A percentile compares a stretch with the other conserved stretches of the same genome.
These are phyloP conservation scores for Capsicum chinense DNA, from an alignment of 257 asterid species.

Conservation along the genomic window DNA sequence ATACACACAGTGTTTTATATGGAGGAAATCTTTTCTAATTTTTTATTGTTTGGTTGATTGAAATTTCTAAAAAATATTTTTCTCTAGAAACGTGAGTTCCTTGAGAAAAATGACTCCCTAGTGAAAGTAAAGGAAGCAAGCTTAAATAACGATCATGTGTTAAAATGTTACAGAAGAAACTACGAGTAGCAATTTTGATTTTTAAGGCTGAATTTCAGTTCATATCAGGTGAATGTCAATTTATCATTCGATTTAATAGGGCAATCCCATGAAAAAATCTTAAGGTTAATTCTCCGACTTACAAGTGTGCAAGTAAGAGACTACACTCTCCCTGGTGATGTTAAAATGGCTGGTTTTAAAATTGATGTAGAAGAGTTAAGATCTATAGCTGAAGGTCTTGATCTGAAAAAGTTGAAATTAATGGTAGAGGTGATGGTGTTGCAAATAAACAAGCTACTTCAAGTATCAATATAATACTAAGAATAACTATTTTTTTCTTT, in stretches of 20 bases:
- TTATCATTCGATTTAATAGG: neutral
- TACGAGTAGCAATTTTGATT: conserved; percentile 78
- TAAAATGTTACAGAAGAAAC: conserved; percentile 59
- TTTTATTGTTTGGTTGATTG: too few relatives aligned
- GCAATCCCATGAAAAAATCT: neutral
- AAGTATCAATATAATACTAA: conserved; percentile 25
- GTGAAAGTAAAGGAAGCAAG: too few relatives aligned
- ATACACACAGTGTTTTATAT: too few relatives aligned
- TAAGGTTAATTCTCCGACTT: conserved; percentile 25
- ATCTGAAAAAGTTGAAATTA: conserved; percentile 62
- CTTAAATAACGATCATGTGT: too few relatives aligned
- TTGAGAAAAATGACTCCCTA: too few relatives aligned
- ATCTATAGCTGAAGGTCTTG: conserved; percentile 75
- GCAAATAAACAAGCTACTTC: conserved; percentile 63
- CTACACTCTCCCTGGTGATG: conserved; percentile 69
- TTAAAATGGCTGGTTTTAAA: conserved; percentile 67
- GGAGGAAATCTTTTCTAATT: too few relatives aligned
- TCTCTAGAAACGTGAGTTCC: too few relatives aligned
- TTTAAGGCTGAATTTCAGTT: conserved; percentile 85
- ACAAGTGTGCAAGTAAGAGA: conserved; percentile 65
- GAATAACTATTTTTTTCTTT: too few relatives aligned
- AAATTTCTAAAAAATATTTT: too few relatives aligned
- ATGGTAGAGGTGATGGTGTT: conserved; percentile 71
- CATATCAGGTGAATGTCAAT: conserved; percentile 58
- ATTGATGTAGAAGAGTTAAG: conserved; percentile 80